Evolutionary conservation across 208 protist genomes (phyloP), one percentile per base, ranked within the genome.

Genomic region (Strigomonas galati): DNA sequence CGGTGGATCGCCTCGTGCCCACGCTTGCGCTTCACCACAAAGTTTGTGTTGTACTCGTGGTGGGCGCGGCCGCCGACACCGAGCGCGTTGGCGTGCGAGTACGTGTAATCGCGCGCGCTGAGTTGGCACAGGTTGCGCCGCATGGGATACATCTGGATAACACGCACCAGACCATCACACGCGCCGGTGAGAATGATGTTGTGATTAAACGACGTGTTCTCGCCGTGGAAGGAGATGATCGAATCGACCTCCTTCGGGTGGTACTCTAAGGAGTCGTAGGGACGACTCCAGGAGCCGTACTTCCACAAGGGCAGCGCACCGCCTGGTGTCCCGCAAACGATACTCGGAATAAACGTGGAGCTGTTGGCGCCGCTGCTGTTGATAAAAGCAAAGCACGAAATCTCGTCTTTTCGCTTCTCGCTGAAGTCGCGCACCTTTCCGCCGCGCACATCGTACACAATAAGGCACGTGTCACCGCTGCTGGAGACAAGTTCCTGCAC

Each of bases 311-410:
- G 90, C 53, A 95, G 78, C 0, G 78, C 65, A 15, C 90, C 90
- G 24, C 76, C 72, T 1, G 87, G 82, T 14, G 90, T 95, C 40
- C 90, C 90, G 66, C 87, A 93, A n/a, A 95, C 65, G 63, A 95
- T 89, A 57, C 85, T 91, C 0, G 86, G 86, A 57, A 92, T 95
- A 56, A 95, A 95, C 21, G 76, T 76, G 27, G 72, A 67, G 48
- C 74, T 91, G 72, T 86, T 87, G 31, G 67, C 65, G 27, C 78
- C 86, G 52, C 76, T 92, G 71, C 79, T 88, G 67, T 92, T 92
- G 70, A 95, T 89, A 76, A 93, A 95, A 26, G 90, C 87, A 67
- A 95, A 92, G 64, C 90, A 95, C 62, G 69, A 93, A 3, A 95
- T 58, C 67, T 95, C 90, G 70, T 95, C 90, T 35, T 93, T 95